Conservation (phyloP, 2,329 filamentous ascomycete species). For the Microsporum ferrugineum region DNA sequence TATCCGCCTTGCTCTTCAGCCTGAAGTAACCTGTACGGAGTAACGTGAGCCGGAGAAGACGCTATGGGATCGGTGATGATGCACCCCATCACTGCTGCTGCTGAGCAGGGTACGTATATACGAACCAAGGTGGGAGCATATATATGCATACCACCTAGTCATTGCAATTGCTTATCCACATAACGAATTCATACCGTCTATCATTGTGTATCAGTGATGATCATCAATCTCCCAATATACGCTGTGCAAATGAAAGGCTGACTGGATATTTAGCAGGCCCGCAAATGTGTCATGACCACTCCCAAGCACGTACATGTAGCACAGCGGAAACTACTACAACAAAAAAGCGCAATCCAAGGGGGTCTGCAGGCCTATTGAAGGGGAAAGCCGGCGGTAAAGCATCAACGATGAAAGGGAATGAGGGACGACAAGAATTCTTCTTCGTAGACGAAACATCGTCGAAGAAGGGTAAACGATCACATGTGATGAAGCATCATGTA, state of each 20-base stretch:
- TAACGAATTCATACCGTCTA: background rate
- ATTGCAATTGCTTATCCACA: background rate
- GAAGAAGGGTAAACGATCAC: conserved; percentile 32
- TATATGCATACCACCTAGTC: background rate
- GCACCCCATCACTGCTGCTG: background rate
- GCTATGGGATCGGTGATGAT: background rate
- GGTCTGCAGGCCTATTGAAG: background rate
- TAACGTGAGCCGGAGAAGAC: background rate
- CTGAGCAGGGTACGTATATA: background rate
- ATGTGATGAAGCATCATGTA: conserved; percentile 37
- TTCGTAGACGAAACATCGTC: conserved; percentile 33
- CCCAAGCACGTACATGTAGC: background rate
- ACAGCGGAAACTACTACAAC: background rate
- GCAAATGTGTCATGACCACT: background rate
- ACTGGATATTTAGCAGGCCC: background rate
- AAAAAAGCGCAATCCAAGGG: background rate
- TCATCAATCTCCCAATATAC: background rate
- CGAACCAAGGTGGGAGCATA: background rate
- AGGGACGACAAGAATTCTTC: conserved; percentile 21
- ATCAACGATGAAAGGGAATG: background rate
- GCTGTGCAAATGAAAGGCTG: background rate
- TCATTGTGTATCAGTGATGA: background rate
- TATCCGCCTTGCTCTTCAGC: background rate
- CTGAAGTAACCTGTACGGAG: background rate
- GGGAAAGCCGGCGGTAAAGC: background rate